These are phyloP conservation scores for Rhynchospora breviuscula DNA, from an alignment of 176 grass and related monocot genomes.

Conservation along the genomic window DNA sequence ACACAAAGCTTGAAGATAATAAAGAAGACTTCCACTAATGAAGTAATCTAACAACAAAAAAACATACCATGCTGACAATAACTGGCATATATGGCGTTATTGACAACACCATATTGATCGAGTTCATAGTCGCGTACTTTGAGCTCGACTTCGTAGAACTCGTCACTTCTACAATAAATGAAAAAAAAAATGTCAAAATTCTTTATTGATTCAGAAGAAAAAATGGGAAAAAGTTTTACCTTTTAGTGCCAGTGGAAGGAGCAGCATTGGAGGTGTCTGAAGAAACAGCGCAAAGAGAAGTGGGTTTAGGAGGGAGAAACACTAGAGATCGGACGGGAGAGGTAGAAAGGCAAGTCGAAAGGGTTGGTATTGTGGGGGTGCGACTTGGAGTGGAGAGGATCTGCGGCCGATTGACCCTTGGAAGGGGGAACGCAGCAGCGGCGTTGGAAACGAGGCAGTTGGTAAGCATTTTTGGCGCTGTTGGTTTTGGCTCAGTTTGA, in stretches of 20 bases:
- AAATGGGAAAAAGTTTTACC: neutral
- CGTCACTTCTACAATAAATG: constrained; percentile 26
- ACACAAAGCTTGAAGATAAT: neutral
- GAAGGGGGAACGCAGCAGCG: neutral
- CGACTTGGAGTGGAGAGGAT: neutral
- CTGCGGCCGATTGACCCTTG: neutral
- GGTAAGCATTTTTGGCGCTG: neutral
- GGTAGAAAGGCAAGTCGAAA: neutral
- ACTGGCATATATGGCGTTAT: constrained; percentile 82
- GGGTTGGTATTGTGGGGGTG: neutral
- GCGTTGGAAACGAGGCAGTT: neutral
- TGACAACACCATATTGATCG: constrained; percentile 84
- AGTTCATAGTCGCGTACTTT: constrained; percentile 90
- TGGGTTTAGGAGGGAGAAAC: neutral
- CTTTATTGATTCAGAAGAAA: neutral
- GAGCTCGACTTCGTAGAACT: constrained; percentile 62
- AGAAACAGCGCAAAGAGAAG: neutral
- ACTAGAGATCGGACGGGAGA: neutral
- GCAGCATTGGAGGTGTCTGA: neutral
- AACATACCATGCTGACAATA: constrained; percentile 88
- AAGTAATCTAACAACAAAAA: neutral
- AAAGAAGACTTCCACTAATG: neutral
- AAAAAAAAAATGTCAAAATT: too few species aligned
- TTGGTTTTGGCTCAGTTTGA: neutral
- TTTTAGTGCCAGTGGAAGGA: neutral